These are phyloP conservation scores for Stenocarpella maydis DNA, from an alignment of 2,329 filamentous ascomycete species.

Conservation along the genomic window DNA sequence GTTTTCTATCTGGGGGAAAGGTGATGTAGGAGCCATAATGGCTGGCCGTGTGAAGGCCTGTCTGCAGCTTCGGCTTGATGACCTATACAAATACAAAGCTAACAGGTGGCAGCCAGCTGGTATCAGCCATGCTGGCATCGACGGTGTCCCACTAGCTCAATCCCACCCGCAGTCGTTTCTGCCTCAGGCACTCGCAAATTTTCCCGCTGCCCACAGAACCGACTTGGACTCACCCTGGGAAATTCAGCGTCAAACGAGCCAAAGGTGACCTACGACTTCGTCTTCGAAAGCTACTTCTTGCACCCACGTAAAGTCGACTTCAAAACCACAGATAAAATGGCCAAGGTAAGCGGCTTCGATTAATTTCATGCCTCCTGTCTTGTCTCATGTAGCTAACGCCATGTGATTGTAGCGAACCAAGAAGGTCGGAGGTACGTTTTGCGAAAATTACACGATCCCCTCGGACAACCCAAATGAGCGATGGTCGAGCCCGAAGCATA, in stretches of 20 bases:
- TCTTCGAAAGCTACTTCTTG: conserved; percentile 34
- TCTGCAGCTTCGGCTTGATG: background rate
- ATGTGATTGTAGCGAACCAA: conserved; percentile 71
- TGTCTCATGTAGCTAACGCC: background rate
- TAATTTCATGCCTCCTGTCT: background rate
- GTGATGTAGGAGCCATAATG: background rate
- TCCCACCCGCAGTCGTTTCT: background rate
- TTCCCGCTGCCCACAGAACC: conserved; percentile 33
- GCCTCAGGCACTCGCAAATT: conserved; percentile 35
- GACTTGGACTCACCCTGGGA: conserved; percentile 28
- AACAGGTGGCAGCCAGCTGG: background rate
- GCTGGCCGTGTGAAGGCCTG: background rate
- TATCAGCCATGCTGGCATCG: background rate
- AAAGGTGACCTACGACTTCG: conserved; percentile 27
- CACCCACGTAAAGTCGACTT: conserved; percentile 35
- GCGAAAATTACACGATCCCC: conserved; percentile 23
- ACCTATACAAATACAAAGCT: too few species aligned
- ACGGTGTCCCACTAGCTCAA: background rate
- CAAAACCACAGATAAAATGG: conserved; percentile 35
- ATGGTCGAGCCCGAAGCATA: conserved; percentile 32
- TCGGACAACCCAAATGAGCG: conserved; percentile 26
- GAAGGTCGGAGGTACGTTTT: conserved; percentile 66
- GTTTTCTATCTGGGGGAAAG: background rate
- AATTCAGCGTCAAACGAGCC: conserved; percentile 31
- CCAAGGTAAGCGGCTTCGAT: conserved; percentile 31